Base-by-base conservation (phyloP, 1,139 yeast genomes). In the Wickerhamiella infanticola region DNA sequence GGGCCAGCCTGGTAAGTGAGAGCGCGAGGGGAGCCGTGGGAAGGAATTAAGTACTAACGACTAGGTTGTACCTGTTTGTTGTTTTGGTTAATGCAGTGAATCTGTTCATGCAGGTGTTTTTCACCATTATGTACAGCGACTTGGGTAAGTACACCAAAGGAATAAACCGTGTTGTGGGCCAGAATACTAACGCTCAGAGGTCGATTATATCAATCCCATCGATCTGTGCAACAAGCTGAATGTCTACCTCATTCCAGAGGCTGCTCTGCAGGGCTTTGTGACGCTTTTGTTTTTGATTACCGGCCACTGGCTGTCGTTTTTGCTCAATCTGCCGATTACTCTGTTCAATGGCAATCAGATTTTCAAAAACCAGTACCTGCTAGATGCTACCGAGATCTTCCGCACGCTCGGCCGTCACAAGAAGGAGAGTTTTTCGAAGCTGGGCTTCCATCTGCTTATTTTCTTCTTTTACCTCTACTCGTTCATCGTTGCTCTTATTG, bases 321-420 rank as follows among this genome's bases (percentile, higher is more conserved):
- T 88, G 59, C 66, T 90, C 62, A 88, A 88, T 65, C 68, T 82
- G 55, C 98, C 98, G 43, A 70, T 93, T 53, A 67, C 85, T 50
- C 94, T 90, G 39, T 56, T 57, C 51, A 63, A 63, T 51, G 47
- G 37, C 24, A 42, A 44, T 67, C 81, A 81, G 64, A 70, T 77
- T 55, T 60, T 77, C 62, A 78, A 75, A 57, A 83, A 83, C 65
- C 81, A 81, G 63, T 90, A 90, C 63, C 69, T 85, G 53, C 75
- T 93, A 64, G 99, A 90, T 66, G 98, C 98, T 49, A 90, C 99
- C 43, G 98, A 90, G 68, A 93, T 90, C 60, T 90, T 90, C 69
- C 79, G 97, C 70, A 88, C 97, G 43, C 73, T 93, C 60, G 77
- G 85, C 55, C 83, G 81, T 61, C 95, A 90, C 69, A 90, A 93